Base-by-base conservation (phyloP, 2,329 filamentous ascomycete species). In the Pestalotiopsis sp. region DNA sequence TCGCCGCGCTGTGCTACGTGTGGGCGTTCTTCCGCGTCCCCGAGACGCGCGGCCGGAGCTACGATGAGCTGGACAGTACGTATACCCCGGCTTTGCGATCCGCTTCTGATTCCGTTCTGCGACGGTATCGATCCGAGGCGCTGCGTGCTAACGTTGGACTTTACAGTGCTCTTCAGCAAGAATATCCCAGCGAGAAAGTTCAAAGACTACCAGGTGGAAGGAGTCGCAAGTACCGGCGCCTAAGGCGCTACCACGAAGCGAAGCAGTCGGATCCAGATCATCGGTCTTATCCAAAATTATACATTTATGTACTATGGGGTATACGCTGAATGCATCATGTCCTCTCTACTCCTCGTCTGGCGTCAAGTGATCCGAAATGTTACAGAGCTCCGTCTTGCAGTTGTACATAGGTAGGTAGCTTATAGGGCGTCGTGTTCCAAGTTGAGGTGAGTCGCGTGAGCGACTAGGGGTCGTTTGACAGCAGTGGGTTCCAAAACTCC, bases 1-100 rank as follows among this genome's bases (percentile, higher is more conserved):
- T 82, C 13, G 79, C 78, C 5, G 72, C 75, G 1, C 13, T 81
- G 4, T 82, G 80, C 64, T 75, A 79, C 9, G 61, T 78, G 1
- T 82, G 80, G 80, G 76, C 77, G 1, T 81, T 78, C 45, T 77
- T 79, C 59, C 71, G 77, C 7, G 73, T 79, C 5, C 77, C 77
- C 1, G 77, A 79, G 68, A 78, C 76, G 25, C 76, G 72, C 52
- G 76, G 75, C 4, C 72, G 76, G 36, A 78, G 76, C 4, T 79
- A 76, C 36, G 77, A 79, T 63, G 77, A 79, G 59, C 67, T 79
- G 14, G 77, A 79, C n/a, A 52, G 45, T 52, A n/a, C 20, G 45
- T 52, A 52, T 52, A 52, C 11, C 7, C 20, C 2, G 3, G 7
- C 4, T 52, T 9, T n/a, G 4, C 6, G 4, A 7, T 52, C 9